Evolutionary conservation across 495 filamentous ascomycete genomes (phyloP).

Genomic region (Hypoxylon rickii): DNA sequence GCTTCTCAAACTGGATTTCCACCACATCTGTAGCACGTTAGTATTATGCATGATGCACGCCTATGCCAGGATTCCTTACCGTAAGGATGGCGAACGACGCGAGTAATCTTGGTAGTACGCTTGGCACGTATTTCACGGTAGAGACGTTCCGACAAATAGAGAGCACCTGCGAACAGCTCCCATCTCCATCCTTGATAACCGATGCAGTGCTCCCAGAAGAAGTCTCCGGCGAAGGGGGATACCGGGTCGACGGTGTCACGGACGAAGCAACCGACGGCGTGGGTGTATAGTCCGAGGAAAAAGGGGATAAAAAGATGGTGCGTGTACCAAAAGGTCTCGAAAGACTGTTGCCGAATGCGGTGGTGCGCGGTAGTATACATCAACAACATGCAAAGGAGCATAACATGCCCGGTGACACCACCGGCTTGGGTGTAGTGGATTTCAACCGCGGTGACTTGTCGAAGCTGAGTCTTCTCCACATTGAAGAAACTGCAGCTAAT

Average conservation of each 20-base stretch:
- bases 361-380: conserved; percentile 97
- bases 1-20: conserved; percentile 96
- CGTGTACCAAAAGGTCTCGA: conserved; percentile 98
- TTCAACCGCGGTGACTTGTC: conserved; percentile 79
- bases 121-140: conserved; percentile 88
- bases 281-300: conserved; percentile 89
- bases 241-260: conserved; percentile 69
- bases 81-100: conserved; percentile 96
- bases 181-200: conserved; percentile 98
- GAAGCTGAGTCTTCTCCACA: conserved; percentile 83
- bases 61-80: conserved; percentile 57
- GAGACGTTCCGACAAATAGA: conserved; percentile 87
- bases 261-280: conserved; percentile 95
- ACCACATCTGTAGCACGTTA: conserved; percentile 71
- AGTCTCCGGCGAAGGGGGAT: conserved; percentile 79
- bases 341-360: conserved; percentile 94
- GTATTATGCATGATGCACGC: conserved; percentile 1
- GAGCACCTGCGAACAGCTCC: conserved; percentile 83
- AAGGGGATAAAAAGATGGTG: conserved; percentile 98
- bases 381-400: conserved; percentile 97
- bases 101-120: conserved; percentile 83
- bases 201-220: conserved; percentile 92
- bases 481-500: conserved; percentile 81
- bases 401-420: conserved; percentile 95
- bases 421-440: conserved; percentile 91